A percentile compares a stretch with the other conserved stretches of the same genome.
Evolutionary conservation across 2,329 filamentous ascomycete species (phyloP).

Genomic region (Ascochyta fabae): DNA sequence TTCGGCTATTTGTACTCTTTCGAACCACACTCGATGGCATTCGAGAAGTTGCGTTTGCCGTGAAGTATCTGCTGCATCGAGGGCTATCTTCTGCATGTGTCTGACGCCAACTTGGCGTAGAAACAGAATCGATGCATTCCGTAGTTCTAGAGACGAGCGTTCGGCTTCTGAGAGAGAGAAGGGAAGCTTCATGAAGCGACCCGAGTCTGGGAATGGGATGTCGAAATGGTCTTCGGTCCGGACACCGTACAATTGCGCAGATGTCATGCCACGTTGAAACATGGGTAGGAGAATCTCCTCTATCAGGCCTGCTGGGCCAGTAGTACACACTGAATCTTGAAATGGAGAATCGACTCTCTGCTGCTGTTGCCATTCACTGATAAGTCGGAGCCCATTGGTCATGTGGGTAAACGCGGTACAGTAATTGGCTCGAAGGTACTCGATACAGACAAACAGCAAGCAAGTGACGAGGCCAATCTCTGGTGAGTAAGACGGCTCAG

Average conservation of each 20-base stretch:
- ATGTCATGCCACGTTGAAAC: slow-evolving; percentile 27
- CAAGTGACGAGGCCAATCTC: slow-evolving; percentile 52
- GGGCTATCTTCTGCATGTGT: background rate
- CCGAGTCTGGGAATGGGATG: slow-evolving; percentile 2
- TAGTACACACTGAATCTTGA: background rate
- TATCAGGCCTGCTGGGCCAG: slow-evolving; percentile 11
- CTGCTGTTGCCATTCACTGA: slow-evolving; percentile 21
- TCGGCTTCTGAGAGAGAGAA: slow-evolving; percentile 26
- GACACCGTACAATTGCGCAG: slow-evolving; percentile 28
- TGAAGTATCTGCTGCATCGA: slow-evolving; percentile 9
- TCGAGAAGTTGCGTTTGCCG: slow-evolving; percentile 17
- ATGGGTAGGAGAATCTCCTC: slow-evolving; percentile 28
- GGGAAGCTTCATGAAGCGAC: slow-evolving; percentile 1
- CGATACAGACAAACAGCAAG: slow-evolving; percentile 53
- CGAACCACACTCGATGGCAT: slow-evolving; percentile 27
- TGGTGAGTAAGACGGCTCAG: slow-evolving; percentile 41
- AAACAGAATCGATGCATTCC: slow-evolving; percentile 27
- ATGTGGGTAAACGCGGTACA: slow-evolving; percentile 52
- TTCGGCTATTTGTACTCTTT: slow-evolving; percentile 7
- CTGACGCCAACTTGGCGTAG: slow-evolving; percentile 12
- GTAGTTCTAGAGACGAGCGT: slow-evolving; percentile 24
- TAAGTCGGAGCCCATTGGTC: slow-evolving; percentile 52
- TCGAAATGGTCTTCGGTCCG: slow-evolving; percentile 17
- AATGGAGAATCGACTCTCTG: background rate
- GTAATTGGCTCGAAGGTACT: slow-evolving; percentile 53